phyloP scores from a whole-genome alignment of 805 yeast species.

The Hanseniaspora valbyensis region DNA sequence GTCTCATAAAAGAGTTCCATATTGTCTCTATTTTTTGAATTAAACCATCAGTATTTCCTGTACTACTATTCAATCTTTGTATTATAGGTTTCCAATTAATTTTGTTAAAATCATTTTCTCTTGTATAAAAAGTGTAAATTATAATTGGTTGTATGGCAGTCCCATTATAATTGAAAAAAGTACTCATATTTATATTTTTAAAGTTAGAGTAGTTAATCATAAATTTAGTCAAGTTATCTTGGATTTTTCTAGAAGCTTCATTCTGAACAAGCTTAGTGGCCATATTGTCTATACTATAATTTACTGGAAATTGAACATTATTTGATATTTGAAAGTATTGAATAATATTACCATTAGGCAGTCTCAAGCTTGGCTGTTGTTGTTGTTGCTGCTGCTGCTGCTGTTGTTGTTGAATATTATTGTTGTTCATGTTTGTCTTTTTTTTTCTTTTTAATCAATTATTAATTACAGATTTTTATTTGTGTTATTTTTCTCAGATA shows the following conservation, averaged over 20 bases:
- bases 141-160: constrained; percentile 11
- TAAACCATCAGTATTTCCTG: background rate
- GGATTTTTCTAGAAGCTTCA: constrained; percentile 13
- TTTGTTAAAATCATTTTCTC: constrained; percentile 13
- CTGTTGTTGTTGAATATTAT: constrained; percentile 22
- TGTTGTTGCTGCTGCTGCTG: constrained; percentile 22
- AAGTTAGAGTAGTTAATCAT: constrained; percentile 8
- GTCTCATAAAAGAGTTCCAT: constrained; percentile 10
- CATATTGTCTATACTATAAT: constrained; percentile 10
- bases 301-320: constrained; percentile 8
- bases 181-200: constrained; percentile 5
- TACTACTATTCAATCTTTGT: constrained; percentile 2
- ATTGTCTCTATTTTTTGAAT: constrained; percentile 7
- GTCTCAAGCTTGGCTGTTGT: constrained; percentile 23
- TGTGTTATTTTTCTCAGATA: background rate
- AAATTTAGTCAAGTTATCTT: constrained; percentile 8
- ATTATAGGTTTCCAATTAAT: constrained; percentile 13
- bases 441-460: constrained; percentile 27
- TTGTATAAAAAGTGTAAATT: constrained; percentile 10
- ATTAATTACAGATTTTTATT: constrained; percentile 20
- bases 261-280: constrained; percentile 6
- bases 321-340: constrained; percentile 9
- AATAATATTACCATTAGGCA: constrained; percentile 21
- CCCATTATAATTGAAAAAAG: constrained; percentile 10
- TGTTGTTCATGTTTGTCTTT: constrained; percentile 26